These are phyloP conservation scores for Sonneratia caseolaris DNA, from an alignment of 345 rosid species.

Conservation along the genomic window DNA sequence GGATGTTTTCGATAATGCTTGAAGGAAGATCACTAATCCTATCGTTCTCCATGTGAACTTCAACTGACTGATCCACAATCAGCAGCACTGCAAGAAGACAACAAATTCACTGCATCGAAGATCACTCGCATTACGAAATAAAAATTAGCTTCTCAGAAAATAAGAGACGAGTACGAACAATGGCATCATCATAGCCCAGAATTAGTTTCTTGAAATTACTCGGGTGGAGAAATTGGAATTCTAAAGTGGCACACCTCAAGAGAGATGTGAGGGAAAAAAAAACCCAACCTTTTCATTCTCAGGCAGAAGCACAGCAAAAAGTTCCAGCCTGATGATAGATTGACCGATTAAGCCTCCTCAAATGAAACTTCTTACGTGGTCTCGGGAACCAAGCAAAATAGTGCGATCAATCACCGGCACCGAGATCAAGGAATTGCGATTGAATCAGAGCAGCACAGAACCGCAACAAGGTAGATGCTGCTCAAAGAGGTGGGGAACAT, in stretches of 20 bases:
- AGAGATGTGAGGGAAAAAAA: neutral
- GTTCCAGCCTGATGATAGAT: neutral
- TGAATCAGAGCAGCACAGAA: too few species aligned
- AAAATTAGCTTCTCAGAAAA: neutral
- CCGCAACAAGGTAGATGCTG: too few species aligned
- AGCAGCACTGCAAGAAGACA: neutral
- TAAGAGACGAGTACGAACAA: too few species aligned
- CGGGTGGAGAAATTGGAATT: neutral
- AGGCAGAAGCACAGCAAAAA: neutral
- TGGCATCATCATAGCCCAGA: too few species aligned
- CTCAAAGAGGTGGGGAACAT: too few species aligned
- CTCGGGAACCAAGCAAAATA: too few species aligned
- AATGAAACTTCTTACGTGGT: neutral
- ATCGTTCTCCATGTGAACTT: conserved; percentile 34
- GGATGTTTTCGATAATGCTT: conserved; percentile 67
- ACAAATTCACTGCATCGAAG: neutral
- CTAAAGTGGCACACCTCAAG: neutral
- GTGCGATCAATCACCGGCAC: too few species aligned
- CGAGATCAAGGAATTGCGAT: too few species aligned
- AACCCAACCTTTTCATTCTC: conserved; percentile 14
- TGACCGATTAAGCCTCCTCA: neutral
- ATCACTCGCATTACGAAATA: neutral
- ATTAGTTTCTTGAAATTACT: neutral
- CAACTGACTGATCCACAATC: conserved; percentile 13
- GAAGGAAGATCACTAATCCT: conserved; percentile 69